Evolutionary conservation across 1,284 basidiomycete genomes (phyloP).

Genomic region (Leccinum subrobustum): DNA sequence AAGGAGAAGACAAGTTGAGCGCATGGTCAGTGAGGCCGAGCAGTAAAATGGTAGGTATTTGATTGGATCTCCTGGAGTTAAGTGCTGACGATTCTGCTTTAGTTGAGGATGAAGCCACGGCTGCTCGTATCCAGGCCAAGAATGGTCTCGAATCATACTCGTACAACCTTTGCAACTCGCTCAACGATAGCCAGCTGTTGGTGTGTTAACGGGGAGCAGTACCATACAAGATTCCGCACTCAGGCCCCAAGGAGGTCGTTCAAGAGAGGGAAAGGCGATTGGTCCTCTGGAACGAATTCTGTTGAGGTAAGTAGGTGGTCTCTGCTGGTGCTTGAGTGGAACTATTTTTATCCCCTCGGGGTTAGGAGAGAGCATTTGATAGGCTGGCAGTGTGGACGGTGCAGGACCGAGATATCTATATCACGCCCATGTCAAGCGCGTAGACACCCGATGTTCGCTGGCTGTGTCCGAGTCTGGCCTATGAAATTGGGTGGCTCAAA

Average conservation of each 20-base stretch:
- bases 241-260: constrained; percentile 34
- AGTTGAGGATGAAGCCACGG: constrained; percentile 82
- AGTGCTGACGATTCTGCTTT: constrained; percentile 24
- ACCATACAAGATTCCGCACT: no score
- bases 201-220: constrained; percentile 53
- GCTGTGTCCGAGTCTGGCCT: no score
- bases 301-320: no score
- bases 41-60: constrained; percentile 74
- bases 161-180: constrained; percentile 94
- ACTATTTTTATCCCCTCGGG: no score
- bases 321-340: no score
- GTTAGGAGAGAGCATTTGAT: no score
- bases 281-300: no score
- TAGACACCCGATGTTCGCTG: no score
- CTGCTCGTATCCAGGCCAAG: constrained; percentile 85
- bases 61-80: not conserved
- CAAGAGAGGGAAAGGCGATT: constrained; percentile 6
- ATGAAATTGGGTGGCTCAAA: no score
- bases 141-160: constrained; percentile 91
- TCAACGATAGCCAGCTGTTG: constrained; percentile 77
- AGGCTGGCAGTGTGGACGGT: no score
- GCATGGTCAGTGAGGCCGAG: constrained; percentile 86
- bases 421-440: no score
- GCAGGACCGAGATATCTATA: no score
- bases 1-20: constrained; percentile 93